Conservation (phyloP, 106 monocot species). For the Dendrobium huoshanense region DNA sequence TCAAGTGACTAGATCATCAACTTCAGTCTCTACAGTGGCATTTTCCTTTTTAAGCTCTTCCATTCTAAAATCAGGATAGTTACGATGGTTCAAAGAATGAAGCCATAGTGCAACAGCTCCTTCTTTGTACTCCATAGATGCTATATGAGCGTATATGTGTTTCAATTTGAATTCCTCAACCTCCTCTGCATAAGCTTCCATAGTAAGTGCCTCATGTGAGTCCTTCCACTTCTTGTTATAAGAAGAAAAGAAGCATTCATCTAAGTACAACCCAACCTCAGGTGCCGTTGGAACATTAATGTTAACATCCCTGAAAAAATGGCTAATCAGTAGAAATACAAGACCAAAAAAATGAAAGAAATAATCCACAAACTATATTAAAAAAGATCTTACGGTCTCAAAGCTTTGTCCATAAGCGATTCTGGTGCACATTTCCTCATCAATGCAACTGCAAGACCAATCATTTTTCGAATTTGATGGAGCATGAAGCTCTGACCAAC, state of each 20-base stretch:
- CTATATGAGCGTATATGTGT: constrained; percentile 71
- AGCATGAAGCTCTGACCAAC: constrained; percentile 98
- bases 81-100: constrained; percentile 78
- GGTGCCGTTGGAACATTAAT: constrained; percentile 95
- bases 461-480: constrained; percentile 97
- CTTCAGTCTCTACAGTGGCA: constrained; percentile 3
- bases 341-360: background rate
- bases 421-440: constrained; percentile 82
- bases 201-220: constrained; percentile 75
- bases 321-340: background rate
- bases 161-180: constrained; percentile 78
- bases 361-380: background rate
- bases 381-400: constrained; percentile 46
- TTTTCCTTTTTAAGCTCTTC: constrained; percentile 14
- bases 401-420: constrained; percentile 61
- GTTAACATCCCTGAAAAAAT: constrained; percentile 61
- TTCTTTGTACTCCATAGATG: constrained; percentile 89
- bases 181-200: constrained; percentile 70
- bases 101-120: constrained; percentile 93
- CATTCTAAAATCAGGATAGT: constrained; percentile 75
- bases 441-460: constrained; percentile 79
- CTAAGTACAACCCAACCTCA: constrained; percentile 85
- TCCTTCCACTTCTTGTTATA: constrained; percentile 96
- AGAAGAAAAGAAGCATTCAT: constrained; percentile 85
- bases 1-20: constrained; percentile 5